These are phyloP conservation scores for Ensete ventricosum DNA, from an alignment of 176 grass and related monocot species.

Conservation along the genomic window DNA sequence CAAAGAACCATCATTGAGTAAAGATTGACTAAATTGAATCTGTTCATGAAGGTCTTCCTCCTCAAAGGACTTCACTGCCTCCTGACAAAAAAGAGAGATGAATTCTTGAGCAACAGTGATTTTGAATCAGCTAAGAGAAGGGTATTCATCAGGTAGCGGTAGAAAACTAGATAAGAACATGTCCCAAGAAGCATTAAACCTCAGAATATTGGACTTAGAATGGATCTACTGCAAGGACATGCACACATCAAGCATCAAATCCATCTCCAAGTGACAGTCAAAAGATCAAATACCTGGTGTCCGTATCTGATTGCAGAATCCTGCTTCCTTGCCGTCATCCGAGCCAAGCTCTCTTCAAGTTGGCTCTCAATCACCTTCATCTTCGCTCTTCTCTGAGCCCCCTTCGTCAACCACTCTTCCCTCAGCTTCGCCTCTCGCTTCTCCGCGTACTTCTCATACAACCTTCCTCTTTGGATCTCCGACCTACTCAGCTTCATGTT, in stretches of 20 bases:
- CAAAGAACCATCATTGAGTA: not conserved
- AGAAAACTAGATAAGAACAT: not conserved
- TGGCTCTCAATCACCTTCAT: slow-evolving; percentile 6
- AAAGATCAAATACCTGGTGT: not conserved
- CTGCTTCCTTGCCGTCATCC: not conserved
- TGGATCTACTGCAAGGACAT: not conserved
- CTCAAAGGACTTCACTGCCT: not conserved
- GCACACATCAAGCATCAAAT: not conserved
- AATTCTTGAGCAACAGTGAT: too few species aligned
- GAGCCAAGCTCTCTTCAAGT: not conserved
- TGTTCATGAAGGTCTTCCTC: not conserved
- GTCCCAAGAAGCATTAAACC: not conserved
- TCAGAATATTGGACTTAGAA: not conserved
- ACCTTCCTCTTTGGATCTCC: slow-evolving; percentile 25
- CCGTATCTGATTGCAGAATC: not conserved
- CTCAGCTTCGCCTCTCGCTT: slow-evolving; percentile 45
- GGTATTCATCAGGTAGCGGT: too few species aligned
- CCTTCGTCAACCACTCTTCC: slow-evolving; percentile 14
- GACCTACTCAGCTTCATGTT: not conserved
- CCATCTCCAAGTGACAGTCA: not conserved
- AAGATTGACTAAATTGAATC: not conserved
- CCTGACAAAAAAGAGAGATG: too few species aligned
- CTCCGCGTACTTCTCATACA: slow-evolving; percentile 52
- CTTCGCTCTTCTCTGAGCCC: slow-evolving; percentile 17
- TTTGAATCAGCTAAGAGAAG: too few species aligned